Conservation (phyloP, 371 early-diverging fungal genomes). For the Mortierella sp. region DNA sequence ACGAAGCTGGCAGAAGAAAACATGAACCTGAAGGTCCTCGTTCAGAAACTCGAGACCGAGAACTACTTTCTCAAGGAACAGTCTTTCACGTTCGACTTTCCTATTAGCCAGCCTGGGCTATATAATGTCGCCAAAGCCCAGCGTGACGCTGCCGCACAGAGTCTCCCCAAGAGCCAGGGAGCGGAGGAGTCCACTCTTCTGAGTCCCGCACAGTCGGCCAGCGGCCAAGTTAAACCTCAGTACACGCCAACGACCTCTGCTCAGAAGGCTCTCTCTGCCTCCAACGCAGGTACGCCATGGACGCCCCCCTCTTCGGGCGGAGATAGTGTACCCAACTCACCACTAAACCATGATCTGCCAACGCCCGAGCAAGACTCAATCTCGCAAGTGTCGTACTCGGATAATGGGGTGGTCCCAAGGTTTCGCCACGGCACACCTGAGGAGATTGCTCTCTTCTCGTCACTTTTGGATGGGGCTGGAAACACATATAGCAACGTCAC, state of each 20-base stretch:
- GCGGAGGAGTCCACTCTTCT: no score
- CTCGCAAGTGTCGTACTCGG: slow-evolving; percentile 5
- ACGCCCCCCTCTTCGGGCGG: slow-evolving; percentile 55
- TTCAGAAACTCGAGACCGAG: slow-evolving; percentile 59
- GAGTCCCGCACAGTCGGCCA: no score
- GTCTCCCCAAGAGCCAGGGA: no score
- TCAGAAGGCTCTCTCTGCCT: slow-evolving; percentile 11
- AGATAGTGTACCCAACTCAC: slow-evolving; percentile 50
- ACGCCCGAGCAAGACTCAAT: slow-evolving; percentile 28
- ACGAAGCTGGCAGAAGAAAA: slow-evolving; percentile 66
- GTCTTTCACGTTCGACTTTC: slow-evolving; percentile 60
- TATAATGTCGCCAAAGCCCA: slow-evolving; percentile 25
- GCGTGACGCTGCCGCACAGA: slow-evolving; percentile 1
- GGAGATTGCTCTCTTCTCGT: slow-evolving; percentile 22
- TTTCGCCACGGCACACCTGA: slow-evolving; percentile 18
- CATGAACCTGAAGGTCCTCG: slow-evolving; percentile 58
- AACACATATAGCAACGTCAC: slow-evolving; percentile 10
- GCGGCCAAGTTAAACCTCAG: neutral
- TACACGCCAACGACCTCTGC: slow-evolving; percentile 6
- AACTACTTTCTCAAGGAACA: slow-evolving; percentile 60
- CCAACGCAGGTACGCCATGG: slow-evolving; percentile 36
- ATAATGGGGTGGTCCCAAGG: slow-evolving; percentile 39
- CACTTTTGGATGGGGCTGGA: slow-evolving; percentile 18
- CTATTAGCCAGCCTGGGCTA: slow-evolving; percentile 56
- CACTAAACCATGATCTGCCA: slow-evolving; percentile 22